Conservation (phyloP, 768 basidiomycete species). For the Tulasnella calospora region DNA sequence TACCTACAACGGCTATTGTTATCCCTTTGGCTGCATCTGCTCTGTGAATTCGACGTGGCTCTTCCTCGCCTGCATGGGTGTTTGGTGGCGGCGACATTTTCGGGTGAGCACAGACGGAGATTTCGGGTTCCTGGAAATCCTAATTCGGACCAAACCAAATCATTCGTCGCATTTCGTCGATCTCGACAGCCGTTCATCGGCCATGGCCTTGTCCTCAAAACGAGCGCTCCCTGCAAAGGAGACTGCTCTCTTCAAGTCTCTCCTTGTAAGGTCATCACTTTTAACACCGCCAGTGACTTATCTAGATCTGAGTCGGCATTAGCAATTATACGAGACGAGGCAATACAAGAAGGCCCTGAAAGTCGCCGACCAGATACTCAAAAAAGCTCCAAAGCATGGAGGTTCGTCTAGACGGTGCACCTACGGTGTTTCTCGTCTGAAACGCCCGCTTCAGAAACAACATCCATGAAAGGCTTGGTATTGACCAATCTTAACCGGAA, state of each 20-base stretch:
- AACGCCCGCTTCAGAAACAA: conserved; percentile 58
- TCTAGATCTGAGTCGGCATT: neutral
- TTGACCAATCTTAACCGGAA: conserved; percentile 72
- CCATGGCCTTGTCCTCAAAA: conserved; percentile 27
- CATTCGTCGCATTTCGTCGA: conserved; percentile 4
- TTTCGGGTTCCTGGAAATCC: conserved; percentile 15
- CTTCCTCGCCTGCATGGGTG: neutral
- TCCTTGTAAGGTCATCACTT: conserved; percentile 47
- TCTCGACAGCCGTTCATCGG: neutral
- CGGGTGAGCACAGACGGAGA: conserved; percentile 1
- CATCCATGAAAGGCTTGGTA: conserved; percentile 94
- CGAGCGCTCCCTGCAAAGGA: conserved; percentile 78
- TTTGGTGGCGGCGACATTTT: neutral
- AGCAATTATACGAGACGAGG: conserved; percentile 74
- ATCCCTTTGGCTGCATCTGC: neutral
- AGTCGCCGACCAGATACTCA: conserved; percentile 87
- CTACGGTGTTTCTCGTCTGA: neutral
- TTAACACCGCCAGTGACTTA: neutral
- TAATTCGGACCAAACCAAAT: conserved; percentile 6
- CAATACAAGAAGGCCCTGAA: conserved; percentile 87
- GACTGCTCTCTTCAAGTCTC: conserved; percentile 75
- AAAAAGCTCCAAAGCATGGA: conserved; percentile 93
- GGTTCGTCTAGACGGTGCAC: conserved; percentile 48
- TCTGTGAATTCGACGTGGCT: neutral
- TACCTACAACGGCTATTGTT: neutral